A percentile compares a stretch with the other conserved stretches of the same genome.
phyloP scores from a whole-genome alignment of 768 basidiomycete species.

The Macrocybe gigantea region DNA sequence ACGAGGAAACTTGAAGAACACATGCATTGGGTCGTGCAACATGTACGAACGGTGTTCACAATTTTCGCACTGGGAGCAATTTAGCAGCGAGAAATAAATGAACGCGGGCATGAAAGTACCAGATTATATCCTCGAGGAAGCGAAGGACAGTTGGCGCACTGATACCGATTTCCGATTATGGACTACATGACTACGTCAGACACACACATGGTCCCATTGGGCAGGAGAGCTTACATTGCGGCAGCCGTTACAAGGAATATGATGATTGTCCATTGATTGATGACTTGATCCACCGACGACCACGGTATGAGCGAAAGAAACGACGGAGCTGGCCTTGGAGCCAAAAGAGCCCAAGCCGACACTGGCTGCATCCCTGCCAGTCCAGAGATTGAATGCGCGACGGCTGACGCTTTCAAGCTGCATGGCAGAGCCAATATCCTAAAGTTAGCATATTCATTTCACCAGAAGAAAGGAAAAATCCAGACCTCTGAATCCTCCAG shows the following conservation, averaged over 20 bases:
- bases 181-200: slow-evolving; percentile 30
- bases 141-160: slow-evolving; percentile 88
- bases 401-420: slow-evolving; percentile 65
- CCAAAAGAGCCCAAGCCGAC: slow-evolving; percentile 40
- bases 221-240: slow-evolving; percentile 36
- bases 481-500: slow-evolving; percentile 62
- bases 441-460: no score
- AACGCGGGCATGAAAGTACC: slow-evolving; percentile 29
- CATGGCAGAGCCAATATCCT: not conserved
- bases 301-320: slow-evolving; percentile 62
- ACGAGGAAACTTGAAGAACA: slow-evolving; percentile 83
- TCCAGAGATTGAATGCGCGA: slow-evolving; percentile 72
- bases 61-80: slow-evolving; percentile 53
- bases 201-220: not conserved
- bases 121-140: slow-evolving; percentile 64
- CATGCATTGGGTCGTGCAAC: slow-evolving; percentile 78
- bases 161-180: slow-evolving; percentile 78
- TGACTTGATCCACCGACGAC: slow-evolving; percentile 44
- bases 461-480: not conserved
- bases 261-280: slow-evolving; percentile 44
- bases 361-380: slow-evolving; percentile 64
- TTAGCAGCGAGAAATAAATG: slow-evolving; percentile 1
- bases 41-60: slow-evolving; percentile 79
- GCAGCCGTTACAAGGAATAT: slow-evolving; percentile 56
- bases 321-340: slow-evolving; percentile 51